phyloP scores from a whole-genome alignment of 2,329 filamentous ascomycete species.

The Decorospora gaudefroyi region DNA sequence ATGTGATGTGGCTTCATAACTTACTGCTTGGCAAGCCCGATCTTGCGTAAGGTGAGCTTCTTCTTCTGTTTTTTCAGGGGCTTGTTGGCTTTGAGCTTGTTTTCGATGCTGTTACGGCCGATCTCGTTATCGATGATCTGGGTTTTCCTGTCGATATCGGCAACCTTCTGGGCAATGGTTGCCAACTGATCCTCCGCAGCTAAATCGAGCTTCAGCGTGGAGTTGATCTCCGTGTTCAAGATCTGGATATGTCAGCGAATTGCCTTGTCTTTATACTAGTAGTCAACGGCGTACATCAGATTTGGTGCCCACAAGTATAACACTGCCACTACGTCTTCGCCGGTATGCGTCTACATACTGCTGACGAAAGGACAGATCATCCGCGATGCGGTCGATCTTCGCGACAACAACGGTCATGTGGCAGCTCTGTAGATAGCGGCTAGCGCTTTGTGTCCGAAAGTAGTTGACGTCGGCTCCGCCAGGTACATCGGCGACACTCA shows the following conservation, averaged over 20 bases:
- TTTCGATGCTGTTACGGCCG: not conserved
- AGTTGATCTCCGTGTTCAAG: constrained; percentile 9
- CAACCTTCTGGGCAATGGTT: constrained; percentile 2
- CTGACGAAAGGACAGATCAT: constrained; percentile 11
- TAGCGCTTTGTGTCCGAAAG: constrained; percentile 14
- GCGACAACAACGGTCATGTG: constrained; percentile 28
- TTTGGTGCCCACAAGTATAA: constrained; percentile 25
- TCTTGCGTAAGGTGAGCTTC: not conserved
- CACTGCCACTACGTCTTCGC: constrained; percentile 21
- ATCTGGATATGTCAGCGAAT: constrained; percentile 3
- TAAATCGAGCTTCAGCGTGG: constrained; percentile 4
- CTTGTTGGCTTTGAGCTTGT: constrained; percentile 9
- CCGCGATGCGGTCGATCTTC: constrained; percentile 20
- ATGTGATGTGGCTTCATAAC: not conserved
- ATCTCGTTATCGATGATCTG: not conserved
- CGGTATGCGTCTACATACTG: constrained; percentile 21
- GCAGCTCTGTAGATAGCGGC: constrained; percentile 20
- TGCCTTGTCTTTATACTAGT: not conserved
- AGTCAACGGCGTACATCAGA: constrained; percentile 17
- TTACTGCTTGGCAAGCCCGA: constrained; percentile 4
- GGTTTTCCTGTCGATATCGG: not conserved
- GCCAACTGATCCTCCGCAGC: constrained; percentile 5
- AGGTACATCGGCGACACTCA: constrained; percentile 26
- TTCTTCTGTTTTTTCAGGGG: constrained; percentile 2
- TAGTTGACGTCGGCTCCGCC: constrained; percentile 22